phyloP scores from a whole-genome alignment of 306 rosid species.

The Neltuma alba region DNA sequence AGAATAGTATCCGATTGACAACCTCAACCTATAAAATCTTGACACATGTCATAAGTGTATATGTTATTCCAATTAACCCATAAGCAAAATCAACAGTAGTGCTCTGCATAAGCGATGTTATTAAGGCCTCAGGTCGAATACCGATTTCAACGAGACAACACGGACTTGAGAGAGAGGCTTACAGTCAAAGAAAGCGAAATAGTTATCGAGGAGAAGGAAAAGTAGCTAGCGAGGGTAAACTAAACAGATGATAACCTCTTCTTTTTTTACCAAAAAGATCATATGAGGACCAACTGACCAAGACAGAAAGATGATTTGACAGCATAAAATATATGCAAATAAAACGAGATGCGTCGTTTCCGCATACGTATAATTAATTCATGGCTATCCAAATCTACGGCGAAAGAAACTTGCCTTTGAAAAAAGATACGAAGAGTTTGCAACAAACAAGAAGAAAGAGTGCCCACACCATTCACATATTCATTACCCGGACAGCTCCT shows the following conservation, averaged over 20 bases:
- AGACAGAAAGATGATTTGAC: constrained; percentile 31
- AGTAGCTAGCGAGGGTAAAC: background rate
- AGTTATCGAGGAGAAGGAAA: background rate
- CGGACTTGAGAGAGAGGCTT: background rate
- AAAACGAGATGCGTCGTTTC: no score
- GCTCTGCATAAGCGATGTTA: background rate
- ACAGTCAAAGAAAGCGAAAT: background rate
- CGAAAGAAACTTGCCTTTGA: constrained; percentile 13
- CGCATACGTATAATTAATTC: background rate
- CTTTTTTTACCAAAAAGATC: background rate
- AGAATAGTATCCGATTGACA: no score
- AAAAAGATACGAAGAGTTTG: background rate
- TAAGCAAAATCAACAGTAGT: background rate
- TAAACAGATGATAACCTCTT: background rate
- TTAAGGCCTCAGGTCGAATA: background rate
- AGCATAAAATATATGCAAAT: constrained; percentile 11
- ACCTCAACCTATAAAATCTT: no score
- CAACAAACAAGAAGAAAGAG: background rate
- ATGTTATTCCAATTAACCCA: background rate
- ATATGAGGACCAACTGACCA: background rate
- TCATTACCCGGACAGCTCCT: background rate
- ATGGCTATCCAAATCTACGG: background rate
- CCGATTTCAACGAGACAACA: background rate
- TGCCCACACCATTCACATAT: background rate
- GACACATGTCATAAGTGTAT: no score